Evolutionary conservation across 352 stramenopile genomes (phyloP).

Genomic region (Phytopythium chamaehyphon): DNA sequence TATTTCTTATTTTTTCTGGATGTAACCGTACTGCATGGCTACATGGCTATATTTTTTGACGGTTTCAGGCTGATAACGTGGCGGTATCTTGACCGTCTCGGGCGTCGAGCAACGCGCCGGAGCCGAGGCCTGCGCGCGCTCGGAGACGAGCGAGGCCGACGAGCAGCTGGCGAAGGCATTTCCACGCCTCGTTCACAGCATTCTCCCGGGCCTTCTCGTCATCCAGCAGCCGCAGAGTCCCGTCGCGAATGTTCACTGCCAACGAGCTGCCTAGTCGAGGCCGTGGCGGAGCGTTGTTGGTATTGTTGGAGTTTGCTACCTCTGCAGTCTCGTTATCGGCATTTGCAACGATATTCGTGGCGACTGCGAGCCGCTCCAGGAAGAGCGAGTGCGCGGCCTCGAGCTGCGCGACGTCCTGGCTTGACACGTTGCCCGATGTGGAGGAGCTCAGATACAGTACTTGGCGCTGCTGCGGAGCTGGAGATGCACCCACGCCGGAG

Average conservation of each 20-base stretch:
- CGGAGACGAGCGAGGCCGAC: conserved; percentile 56
- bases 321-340: neutral
- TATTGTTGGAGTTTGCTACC: neutral
- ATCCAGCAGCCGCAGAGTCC: conserved; percentile 25
- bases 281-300: neutral
- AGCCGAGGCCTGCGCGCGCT: conserved; percentile 36
- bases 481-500: conserved; percentile 6
- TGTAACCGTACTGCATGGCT: too few relatives aligned
- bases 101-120: conserved; percentile 58
- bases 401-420: conserved; percentile 65
- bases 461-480: conserved; percentile 11
- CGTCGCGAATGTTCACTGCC: conserved; percentile 10
- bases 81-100: conserved; percentile 20
- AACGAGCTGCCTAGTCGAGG: conserved; percentile 17
- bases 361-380: conserved; percentile 32
- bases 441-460: conserved; percentile 54
- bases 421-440: conserved; percentile 37
- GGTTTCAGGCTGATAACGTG: too few relatives aligned
- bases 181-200: conserved; percentile 69
- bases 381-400: conserved; percentile 53
- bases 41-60: too few relatives aligned
- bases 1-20: too few relatives aligned
- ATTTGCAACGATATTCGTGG: neutral
- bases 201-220: conserved; percentile 27
- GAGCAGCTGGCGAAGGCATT: conserved; percentile 68